Conservation (phyloP, 176 grass and related monocot species). For the Sorghum bicolor region Sorghum_bicolor_NCBIv3 NC_012874.2:65861501-65862000, state of each 20-base stretch:
- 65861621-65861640: conserved; percentile 94
- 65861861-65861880: no score
- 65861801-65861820: conserved; percentile 7
- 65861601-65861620: conserved; percentile 91
- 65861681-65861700: conserved; percentile 64
- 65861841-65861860: conserved; percentile 68
- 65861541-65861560: neutral
- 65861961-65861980: neutral
- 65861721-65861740: conserved; percentile 88
- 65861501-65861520: no score
- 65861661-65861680: conserved; percentile 72
- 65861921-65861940: no score
- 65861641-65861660: conserved; percentile 46
- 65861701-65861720: conserved; percentile 63
- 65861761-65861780: conserved; percentile 73
- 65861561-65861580: conserved; percentile 97
- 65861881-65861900: no score
- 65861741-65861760: conserved; percentile 68
- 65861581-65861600: conserved; percentile 81
- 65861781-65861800: conserved; percentile 27
- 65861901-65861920: no score
- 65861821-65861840: conserved; percentile 48
- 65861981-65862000: conserved; percentile 88
- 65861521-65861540: neutral
- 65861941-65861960: no score